Evolutionary conservation across 2,329 filamentous ascomycete species (phyloP).

Genomic region (Macrophomina phaseolina): DNA sequence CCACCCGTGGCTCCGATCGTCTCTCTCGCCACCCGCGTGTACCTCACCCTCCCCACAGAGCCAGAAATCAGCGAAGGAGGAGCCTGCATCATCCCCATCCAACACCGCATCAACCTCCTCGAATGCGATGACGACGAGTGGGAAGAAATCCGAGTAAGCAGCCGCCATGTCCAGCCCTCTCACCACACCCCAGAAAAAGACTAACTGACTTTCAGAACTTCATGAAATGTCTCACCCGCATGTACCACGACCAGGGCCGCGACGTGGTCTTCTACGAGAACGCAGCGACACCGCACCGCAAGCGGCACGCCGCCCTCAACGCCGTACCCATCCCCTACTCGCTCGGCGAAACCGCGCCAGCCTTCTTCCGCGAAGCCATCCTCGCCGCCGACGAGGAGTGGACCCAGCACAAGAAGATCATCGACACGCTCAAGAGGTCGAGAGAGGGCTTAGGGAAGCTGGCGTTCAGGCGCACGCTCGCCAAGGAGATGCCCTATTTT

Average conservation of each 20-base stretch:
- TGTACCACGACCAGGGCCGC: slow-evolving; percentile 92
- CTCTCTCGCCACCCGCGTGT: slow-evolving; percentile 83
- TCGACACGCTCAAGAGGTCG: slow-evolving; percentile 76
- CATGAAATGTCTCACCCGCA: slow-evolving; percentile 92
- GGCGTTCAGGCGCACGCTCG: slow-evolving; percentile 81
- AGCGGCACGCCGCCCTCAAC: slow-evolving; percentile 82
- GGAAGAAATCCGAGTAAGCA: slow-evolving; percentile 79
- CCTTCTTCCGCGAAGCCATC: slow-evolving; percentile 95
- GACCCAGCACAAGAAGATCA: slow-evolving; percentile 93
- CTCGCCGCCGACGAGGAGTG: slow-evolving; percentile 88
- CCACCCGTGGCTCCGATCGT: slow-evolving; percentile 83
- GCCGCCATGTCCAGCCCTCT: no score
- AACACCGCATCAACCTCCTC: slow-evolving; percentile 87
- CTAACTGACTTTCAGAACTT: slow-evolving; percentile 66
- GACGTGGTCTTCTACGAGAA: slow-evolving; percentile 99
- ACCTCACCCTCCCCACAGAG: slow-evolving; percentile 85
- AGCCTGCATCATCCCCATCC: slow-evolving; percentile 85
- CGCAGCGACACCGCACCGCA: slow-evolving; percentile 78
- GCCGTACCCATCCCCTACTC: slow-evolving; percentile 88
- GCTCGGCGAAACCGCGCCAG: slow-evolving; percentile 87
- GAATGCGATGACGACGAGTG: slow-evolving; percentile 99
- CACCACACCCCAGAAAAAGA: no score
- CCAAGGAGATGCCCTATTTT: slow-evolving; percentile 98
- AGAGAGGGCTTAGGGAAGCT: slow-evolving; percentile 74
- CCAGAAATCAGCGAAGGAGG: slow-evolving; percentile 85